Conservation (phyloP, 495 filamentous ascomycete species). For the Glutinoglossum americanum region DNA sequence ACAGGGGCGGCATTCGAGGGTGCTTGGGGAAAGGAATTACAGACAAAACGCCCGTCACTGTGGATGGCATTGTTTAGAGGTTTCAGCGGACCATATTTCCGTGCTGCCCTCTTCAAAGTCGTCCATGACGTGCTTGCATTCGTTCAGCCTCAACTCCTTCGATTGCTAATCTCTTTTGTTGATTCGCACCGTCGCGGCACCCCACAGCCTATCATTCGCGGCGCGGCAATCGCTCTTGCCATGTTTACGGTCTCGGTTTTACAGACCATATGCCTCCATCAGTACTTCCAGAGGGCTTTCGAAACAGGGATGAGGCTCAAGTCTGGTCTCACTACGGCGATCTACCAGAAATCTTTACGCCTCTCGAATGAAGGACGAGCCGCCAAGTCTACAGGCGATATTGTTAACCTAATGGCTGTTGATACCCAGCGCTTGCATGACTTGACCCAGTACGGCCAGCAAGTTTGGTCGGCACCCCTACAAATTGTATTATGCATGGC, state of each 20-base stretch:
- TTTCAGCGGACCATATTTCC: conserved; percentile 65
- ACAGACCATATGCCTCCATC: conserved; percentile 68
- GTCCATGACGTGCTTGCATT: conserved; percentile 70
- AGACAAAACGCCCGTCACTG: conserved; percentile 55
- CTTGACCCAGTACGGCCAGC: conserved; percentile 83
- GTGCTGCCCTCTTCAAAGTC: conserved; percentile 65
- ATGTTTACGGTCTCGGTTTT: conserved; percentile 80
- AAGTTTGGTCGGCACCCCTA: conserved; percentile 89
- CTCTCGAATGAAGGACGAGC: conserved; percentile 84
- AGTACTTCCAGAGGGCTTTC: conserved; percentile 91
- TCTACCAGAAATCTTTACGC: conserved; percentile 75
- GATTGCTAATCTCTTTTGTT: conserved; percentile 68
- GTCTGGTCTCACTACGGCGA: conserved; percentile 66
- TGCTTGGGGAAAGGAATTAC: conserved; percentile 60
- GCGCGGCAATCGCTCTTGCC: conserved; percentile 66
- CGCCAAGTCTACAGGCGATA: conserved; percentile 88
- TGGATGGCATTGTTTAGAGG: conserved; percentile 78
- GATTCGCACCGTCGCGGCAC: conserved; percentile 44
- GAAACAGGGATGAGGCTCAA: conserved; percentile 95
- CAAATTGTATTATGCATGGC: conserved; percentile 91
- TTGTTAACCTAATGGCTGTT: conserved; percentile 97
- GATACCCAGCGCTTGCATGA: conserved; percentile 91
- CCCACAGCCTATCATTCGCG: conserved; percentile 56
- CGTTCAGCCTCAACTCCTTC: conserved; percentile 76
- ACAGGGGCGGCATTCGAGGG: conserved; percentile 46